A percentile compares a stretch with the other conserved stretches of the same genome.
phyloP scores from a whole-genome alignment of 495 filamentous ascomycete species.

The Alectoria sarmentosa region DNA sequence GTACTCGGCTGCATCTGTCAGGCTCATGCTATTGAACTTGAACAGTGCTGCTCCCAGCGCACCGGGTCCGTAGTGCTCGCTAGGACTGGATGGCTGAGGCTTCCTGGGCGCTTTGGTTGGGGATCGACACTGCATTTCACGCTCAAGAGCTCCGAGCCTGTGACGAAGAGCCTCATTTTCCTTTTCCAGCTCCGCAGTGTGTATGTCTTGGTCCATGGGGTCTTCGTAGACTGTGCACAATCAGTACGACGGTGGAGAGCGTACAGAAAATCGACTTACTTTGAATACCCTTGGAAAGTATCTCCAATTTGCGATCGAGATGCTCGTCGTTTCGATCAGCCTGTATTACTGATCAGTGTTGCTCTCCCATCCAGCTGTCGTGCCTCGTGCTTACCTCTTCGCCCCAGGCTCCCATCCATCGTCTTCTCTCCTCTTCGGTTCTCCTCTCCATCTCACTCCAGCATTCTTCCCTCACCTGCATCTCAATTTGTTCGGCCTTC shows the following conservation, averaged over 20 bases:
- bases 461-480: conserved; percentile 84
- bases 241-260: conserved; percentile 9
- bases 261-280: not conserved
- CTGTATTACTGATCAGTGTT: conserved; percentile 24
- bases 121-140: conserved; percentile 40
- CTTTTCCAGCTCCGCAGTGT: conserved; percentile 38
- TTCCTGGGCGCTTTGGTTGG: conserved; percentile 31
- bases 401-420: conserved; percentile 69
- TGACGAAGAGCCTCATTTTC: conserved; percentile 44
- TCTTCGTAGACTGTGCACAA: conserved; percentile 42
- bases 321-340: conserved; percentile 64
- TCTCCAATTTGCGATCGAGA: conserved; percentile 83
- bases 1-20: conserved; percentile 12
- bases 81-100: conserved; percentile 24
- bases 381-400: conserved; percentile 51
- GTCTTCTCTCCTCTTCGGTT: conserved; percentile 61
- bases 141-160: conserved; percentile 41
- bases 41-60: conserved; percentile 39
- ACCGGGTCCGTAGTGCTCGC: conserved; percentile 31
- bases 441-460: conserved; percentile 76
- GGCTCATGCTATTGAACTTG: conserved; percentile 35
- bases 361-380: not conserved
- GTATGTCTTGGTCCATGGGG: conserved; percentile 31
- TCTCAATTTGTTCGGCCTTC: conserved; percentile 63
- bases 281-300: conserved; percentile 62